phyloP scores from a whole-genome alignment of 192 early-diverging fungal genomes.

The Coemansia umbellata region DNA sequence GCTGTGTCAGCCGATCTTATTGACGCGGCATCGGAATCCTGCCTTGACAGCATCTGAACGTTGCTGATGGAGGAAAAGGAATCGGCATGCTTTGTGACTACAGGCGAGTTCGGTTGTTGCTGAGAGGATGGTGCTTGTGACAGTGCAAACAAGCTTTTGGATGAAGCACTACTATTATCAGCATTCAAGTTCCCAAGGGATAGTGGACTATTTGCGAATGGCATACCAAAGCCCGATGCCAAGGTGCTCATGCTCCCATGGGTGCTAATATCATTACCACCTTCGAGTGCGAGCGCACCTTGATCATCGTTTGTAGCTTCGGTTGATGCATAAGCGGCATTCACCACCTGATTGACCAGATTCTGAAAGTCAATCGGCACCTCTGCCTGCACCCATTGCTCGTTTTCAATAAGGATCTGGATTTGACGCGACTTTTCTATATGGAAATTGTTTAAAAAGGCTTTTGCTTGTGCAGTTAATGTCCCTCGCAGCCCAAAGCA shows the following conservation, averaged over 20 bases:
- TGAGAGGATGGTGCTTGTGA: not conserved
- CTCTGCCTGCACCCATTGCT: constrained; percentile 91
- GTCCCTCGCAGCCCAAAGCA: constrained; percentile 89
- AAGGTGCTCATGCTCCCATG: too few relatives aligned
- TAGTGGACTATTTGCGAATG: constrained; percentile 12
- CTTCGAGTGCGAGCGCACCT: constrained; percentile 4
- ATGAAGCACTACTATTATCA: not conserved
- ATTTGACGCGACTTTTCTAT: constrained; percentile 87
- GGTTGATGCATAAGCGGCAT: constrained; percentile 27
- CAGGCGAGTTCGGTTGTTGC: too few relatives aligned
- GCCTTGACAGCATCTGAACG: not conserved
- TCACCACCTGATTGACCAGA: constrained; percentile 70
- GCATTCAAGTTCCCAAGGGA: constrained; percentile 5
- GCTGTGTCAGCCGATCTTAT: constrained; percentile 39
- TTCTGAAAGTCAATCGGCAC: constrained; percentile 93
- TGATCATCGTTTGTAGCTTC: not conserved
- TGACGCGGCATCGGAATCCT: constrained; percentile 40
- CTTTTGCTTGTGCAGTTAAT: constrained; percentile 86
- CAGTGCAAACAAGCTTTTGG: too few relatives aligned
- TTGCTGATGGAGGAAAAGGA: too few relatives aligned
- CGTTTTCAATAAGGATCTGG: constrained; percentile 86
- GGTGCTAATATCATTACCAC: too few relatives aligned
- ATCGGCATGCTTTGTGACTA: too few relatives aligned
- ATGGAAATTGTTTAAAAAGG: constrained; percentile 91
- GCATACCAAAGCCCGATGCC: not conserved